Evolutionary conservation across 2,329 filamentous ascomycete genomes (phyloP).

Genomic region (Cladosporium sp.): DNA sequence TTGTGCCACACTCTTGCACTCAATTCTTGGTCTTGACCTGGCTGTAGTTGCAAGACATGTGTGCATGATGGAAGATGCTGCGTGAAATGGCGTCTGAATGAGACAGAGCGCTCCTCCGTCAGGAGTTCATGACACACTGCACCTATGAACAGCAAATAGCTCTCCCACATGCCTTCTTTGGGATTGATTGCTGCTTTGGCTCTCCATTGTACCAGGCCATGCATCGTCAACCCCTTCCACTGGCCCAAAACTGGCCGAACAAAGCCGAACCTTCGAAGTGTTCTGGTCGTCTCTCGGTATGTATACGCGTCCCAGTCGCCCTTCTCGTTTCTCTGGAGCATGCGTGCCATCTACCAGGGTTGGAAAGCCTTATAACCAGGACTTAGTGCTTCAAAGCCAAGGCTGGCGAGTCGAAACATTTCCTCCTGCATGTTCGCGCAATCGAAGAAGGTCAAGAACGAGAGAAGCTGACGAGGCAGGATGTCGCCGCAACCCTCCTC

Average conservation of each 20-base stretch:
- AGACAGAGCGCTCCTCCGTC: neutral
- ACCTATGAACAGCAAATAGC: neutral
- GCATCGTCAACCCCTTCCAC: constrained; percentile 2
- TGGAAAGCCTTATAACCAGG: too few species aligned
- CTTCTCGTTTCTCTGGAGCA: neutral
- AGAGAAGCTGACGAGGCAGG: neutral
- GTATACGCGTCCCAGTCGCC: neutral
- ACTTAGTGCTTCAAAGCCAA: neutral
- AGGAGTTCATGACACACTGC: too few species aligned
- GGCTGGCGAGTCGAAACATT: neutral
- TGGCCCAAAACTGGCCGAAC: neutral
- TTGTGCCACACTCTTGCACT: too few species aligned
- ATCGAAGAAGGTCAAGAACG: neutral
- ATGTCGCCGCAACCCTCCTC: neutral
- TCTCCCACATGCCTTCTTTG: neutral
- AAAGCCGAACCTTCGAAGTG: neutral
- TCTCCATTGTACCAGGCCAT: neutral
- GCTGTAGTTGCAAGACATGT: too few species aligned
- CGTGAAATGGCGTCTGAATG: neutral
- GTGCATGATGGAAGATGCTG: too few species aligned
- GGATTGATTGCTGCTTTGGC: neutral
- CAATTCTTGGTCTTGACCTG: neutral
- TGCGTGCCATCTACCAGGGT: neutral
- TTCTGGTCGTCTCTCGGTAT: neutral
- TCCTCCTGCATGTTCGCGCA: neutral